Percentiles rank a stretch among this genome's conserved stretches.
phyloP scores from a whole-genome alignment of 495 filamentous ascomycete species.

The Aspergillus hancockii region DNA sequence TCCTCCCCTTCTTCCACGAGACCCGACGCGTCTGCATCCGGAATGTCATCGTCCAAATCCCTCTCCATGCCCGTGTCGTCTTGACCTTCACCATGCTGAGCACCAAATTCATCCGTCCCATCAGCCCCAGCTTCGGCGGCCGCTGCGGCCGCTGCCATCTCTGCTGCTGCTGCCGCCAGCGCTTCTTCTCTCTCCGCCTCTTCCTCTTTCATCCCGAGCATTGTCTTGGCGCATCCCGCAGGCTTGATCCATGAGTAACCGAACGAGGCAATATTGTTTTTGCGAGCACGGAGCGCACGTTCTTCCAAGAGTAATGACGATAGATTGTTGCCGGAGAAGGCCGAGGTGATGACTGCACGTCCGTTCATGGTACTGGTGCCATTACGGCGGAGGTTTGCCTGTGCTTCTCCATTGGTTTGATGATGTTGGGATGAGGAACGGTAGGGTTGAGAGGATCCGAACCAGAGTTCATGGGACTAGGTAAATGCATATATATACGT shows the following conservation, averaged over 20 bases:
- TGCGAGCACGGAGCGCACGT: conserved; percentile 63
- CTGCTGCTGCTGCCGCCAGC: conserved; percentile 67
- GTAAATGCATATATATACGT: not conserved
- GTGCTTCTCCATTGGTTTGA: conserved; percentile 26
- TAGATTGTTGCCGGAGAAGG: conserved; percentile 42
- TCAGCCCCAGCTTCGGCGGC: conserved; percentile 48
- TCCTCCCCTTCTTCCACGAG: conserved; percentile 46
- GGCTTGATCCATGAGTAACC: conserved; percentile 79
- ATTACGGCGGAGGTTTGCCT: conserved; percentile 32
- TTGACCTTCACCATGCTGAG: conserved; percentile 32
- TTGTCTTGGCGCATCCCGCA: conserved; percentile 72
- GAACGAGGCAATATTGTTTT: conserved; percentile 70
- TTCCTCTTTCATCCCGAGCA: conserved; percentile 76
- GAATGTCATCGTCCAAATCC: conserved; percentile 52
- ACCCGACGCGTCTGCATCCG: conserved; percentile 42
- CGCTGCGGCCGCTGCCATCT: conserved; percentile 63
- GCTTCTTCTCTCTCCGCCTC: conserved; percentile 77
- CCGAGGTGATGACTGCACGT: conserved; percentile 31
- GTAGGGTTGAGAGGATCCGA: conserved; percentile 53
- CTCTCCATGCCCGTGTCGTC: conserved; percentile 41
- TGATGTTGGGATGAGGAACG: conserved; percentile 42
- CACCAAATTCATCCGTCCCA: conserved; percentile 25
- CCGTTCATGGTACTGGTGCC: conserved; percentile 19
- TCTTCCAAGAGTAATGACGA: conserved; percentile 69
- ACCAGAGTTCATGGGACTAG: conserved; percentile 72